Percentiles rank a stretch among this genome's conserved stretches.
Evolutionary conservation across 208 protist genomes (phyloP).

Genomic region (Endotrypanum monterogeii): DNA sequence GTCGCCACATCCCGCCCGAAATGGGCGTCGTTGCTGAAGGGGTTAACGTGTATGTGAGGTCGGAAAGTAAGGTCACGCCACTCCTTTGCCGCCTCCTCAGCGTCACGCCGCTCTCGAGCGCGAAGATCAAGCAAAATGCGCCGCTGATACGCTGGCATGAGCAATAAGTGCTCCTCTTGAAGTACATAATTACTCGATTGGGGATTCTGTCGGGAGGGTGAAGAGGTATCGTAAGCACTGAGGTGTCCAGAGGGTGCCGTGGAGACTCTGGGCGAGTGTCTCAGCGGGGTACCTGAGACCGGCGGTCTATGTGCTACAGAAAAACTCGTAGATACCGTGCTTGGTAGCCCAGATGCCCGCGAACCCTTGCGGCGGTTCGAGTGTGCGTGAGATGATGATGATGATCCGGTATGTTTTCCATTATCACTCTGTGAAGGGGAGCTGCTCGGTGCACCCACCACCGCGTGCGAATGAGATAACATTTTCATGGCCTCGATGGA

Average conservation of each 20-base stretch:
- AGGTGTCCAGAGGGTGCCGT: background rate
- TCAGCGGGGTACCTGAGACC: background rate
- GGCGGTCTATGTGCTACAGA: background rate
- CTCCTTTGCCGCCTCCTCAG: constrained; percentile 43
- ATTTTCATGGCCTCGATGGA: background rate
- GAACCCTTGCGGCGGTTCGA: constrained; percentile 5
- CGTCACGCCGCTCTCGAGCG: constrained; percentile 52
- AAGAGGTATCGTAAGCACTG: constrained; percentile 1
- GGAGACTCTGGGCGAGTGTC: background rate
- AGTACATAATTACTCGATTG: constrained; percentile 3
- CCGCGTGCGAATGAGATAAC: background rate
- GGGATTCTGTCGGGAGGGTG: constrained; percentile 2
- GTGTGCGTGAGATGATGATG: constrained; percentile 29
- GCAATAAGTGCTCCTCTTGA: constrained; percentile 23
- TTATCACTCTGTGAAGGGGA: background rate
- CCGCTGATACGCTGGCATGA: constrained; percentile 61
- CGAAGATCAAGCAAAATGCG: constrained; percentile 70
- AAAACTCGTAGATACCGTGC: background rate
- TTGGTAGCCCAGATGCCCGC: background rate
- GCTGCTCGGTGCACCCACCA: background rate
- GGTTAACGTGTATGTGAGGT: constrained; percentile 34
- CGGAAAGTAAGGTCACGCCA: constrained; percentile 62
- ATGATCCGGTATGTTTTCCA: constrained; percentile 17
- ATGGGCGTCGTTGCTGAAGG: constrained; percentile 10
- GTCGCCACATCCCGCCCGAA: background rate